Evolutionary conservation across 345 rosid species (phyloP), one percentile per base, ranked within the genome.

Genomic region (Fremontodendron californicum): DNA sequence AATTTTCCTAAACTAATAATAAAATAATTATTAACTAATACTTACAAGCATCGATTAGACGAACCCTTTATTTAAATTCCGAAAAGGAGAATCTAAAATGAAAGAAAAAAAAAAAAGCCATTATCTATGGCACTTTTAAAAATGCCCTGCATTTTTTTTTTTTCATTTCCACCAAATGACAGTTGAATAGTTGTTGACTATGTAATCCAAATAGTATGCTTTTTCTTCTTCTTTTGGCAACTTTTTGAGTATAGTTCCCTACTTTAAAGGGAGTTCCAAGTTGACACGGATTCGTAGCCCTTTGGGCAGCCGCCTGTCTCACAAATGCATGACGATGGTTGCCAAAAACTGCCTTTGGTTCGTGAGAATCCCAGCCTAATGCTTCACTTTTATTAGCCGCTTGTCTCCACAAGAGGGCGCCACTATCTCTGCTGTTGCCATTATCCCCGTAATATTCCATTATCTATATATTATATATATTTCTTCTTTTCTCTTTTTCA

Each of bases 321-420:
- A 25, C 19, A 69, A 69, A 45, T 45, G 55, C 37, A 13, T 5
- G 52, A 69, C 33, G 73, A 69, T 43, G 54, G 35, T n/a, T n/a
- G 42, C 23, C 42, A n/a, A 62, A 33, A 9, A 33, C 64, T 25
- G 27, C 64, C 40, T 35, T 65, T n/a, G 48, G 29, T 39, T 43
- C 19, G 33, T 23, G 2, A 35, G 16, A 72, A 9, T 51, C 75
- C 46, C 33, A 31, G 16, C 64, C 61, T 49, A 18, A 71, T n/a
- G 39, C 61, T 49, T 71, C 60, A 61, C 37, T 71, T 71, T 71
- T 58, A 31, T 71, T 19, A 9, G 57, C 75, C 48, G 76, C 27
- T 63, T 75, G 78, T 75, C 78, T 63, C 46, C 71, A 63, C 21
- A n/a, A 33, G 11, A 46, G 71, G 78, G 71, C 60, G 60, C 71